phyloP scores from a whole-genome alignment of 1,139 yeast species.

The Candida glucosophila region DNA sequence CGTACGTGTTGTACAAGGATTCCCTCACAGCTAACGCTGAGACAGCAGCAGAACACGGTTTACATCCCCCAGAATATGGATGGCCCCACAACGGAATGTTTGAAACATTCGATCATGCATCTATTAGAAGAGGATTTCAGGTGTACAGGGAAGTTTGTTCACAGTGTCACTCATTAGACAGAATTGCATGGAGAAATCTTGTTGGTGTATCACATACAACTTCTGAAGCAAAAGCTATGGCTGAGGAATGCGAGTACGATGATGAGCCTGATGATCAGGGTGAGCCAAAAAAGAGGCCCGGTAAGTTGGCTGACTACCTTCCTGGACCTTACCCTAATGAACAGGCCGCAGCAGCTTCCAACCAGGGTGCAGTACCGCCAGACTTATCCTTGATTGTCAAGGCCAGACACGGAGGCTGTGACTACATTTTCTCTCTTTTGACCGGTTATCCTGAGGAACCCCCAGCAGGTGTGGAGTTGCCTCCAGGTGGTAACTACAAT shows the following conservation, averaged over 20 bases:
- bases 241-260: constrained; percentile 95
- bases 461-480: constrained; percentile 93
- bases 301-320: constrained; percentile 92
- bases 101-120: constrained; percentile 89
- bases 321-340: constrained; percentile 96
- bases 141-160: constrained; percentile 99
- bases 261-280: constrained; percentile 99
- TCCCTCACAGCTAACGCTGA: constrained; percentile 84
- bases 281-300: constrained; percentile 95
- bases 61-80: constrained; percentile 86
- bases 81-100: constrained; percentile 96
- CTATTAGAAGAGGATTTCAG: constrained; percentile 98
- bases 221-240: constrained; percentile 85
- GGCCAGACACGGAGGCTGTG: constrained; percentile 98
- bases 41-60: constrained; percentile 99
- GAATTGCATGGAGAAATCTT: constrained; percentile 97
- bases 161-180: constrained; percentile 93
- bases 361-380: constrained; percentile 98
- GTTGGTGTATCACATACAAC: constrained; percentile 96
- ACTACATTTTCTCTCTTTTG: constrained; percentile 87
- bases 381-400: constrained; percentile 94
- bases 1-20: constrained; percentile 71
- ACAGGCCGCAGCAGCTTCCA: constrained; percentile 99
- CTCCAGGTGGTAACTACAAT: constrained; percentile 94
- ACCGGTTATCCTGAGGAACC: constrained; percentile 99